A percentile compares a stretch with the other conserved stretches of the same genome.
Evolutionary conservation across 805 yeast genomes (phyloP).

Genomic region (Blastobotrys muscicola): DNA sequence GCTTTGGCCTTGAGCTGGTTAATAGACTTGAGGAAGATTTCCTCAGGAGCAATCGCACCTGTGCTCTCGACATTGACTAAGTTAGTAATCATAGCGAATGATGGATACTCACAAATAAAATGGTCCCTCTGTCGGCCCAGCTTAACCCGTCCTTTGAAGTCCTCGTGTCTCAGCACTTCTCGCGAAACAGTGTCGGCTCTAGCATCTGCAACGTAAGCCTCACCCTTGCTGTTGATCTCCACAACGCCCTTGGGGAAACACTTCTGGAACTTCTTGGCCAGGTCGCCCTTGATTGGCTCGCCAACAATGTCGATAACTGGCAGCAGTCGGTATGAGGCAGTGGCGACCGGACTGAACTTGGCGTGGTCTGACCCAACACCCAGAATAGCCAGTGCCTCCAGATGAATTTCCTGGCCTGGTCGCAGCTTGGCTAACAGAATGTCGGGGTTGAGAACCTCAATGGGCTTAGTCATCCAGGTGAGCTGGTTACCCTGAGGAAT

Average conservation of each 20-base stretch:
- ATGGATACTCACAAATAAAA: slow-evolving; percentile 44
- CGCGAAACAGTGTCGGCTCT: slow-evolving; percentile 95
- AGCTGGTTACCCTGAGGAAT: slow-evolving; percentile 87
- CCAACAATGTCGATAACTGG: slow-evolving; percentile 71
- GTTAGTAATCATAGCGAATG: no score
- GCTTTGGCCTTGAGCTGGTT: slow-evolving; percentile 73
- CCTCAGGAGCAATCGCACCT: slow-evolving; percentile 96
- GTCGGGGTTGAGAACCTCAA: slow-evolving; percentile 74
- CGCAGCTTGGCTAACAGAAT: slow-evolving; percentile 84
- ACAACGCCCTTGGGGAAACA: slow-evolving; percentile 94
- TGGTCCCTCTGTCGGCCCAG: slow-evolving; percentile 88
- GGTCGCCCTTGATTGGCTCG: slow-evolving; percentile 59
- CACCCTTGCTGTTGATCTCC: slow-evolving; percentile 53
- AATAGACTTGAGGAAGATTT: slow-evolving; percentile 85
- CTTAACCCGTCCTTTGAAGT: slow-evolving; percentile 80
- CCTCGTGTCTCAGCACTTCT: slow-evolving; percentile 89
- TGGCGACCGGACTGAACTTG: slow-evolving; percentile 92
- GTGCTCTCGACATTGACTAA: slow-evolving; percentile 76
- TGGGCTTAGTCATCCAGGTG: slow-evolving; percentile 45
- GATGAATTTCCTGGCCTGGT: slow-evolving; percentile 92
- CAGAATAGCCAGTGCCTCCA: slow-evolving; percentile 81
- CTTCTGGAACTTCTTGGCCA: slow-evolving; percentile 69
- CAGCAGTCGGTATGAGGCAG: slow-evolving; percentile 89
- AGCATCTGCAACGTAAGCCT: slow-evolving; percentile 79
- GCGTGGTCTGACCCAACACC: slow-evolving; percentile 96